A percentile compares a stretch with the other conserved stretches of the same genome.
phyloP scores from a whole-genome alignment of 192 early-diverging fungal species.

The Backusella mclennaniae region DNA sequence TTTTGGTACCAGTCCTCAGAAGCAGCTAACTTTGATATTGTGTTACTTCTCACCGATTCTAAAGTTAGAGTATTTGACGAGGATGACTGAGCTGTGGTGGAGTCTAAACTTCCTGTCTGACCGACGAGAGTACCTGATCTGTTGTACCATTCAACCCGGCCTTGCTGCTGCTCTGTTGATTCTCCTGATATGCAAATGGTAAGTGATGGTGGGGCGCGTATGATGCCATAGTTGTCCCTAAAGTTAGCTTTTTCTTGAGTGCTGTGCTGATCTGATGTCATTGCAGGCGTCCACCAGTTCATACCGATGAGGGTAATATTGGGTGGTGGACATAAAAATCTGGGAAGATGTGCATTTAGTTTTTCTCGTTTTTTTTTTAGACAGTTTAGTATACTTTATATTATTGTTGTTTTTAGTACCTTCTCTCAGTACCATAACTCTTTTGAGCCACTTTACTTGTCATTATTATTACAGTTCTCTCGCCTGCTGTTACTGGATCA shows the following conservation, averaged over 20 bases:
- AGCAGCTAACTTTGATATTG: background rate
- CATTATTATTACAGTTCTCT: conserved; percentile 10
- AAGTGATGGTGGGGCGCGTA: conserved; percentile 39
- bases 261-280: background rate
- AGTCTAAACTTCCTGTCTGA: conserved; percentile 35
- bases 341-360: conserved; percentile 9
- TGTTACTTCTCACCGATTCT: background rate
- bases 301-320: conserved; percentile 71
- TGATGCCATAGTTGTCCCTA: background rate
- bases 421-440: conserved; percentile 88
- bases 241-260: background rate
- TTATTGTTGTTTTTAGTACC: conserved; percentile 40
- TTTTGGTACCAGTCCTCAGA: conserved; percentile 8
- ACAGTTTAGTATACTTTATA: background rate
- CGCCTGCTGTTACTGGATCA: background rate
- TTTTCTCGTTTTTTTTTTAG: conserved; percentile 6
- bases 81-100: background rate
- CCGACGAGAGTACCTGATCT: conserved; percentile 42
- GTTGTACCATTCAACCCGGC: conserved; percentile 47
- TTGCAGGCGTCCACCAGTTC: conserved; percentile 58
- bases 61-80: background rate
- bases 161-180: conserved; percentile 39
- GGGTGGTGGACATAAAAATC: conserved; percentile 79
- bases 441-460: conserved; percentile 93
- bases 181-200: conserved; percentile 57